Percentiles rank a stretch among this genome's conserved stretches.
phyloP scores from a whole-genome alignment of 768 basidiomycete species.

The Wakefieldia striispora region DNA sequence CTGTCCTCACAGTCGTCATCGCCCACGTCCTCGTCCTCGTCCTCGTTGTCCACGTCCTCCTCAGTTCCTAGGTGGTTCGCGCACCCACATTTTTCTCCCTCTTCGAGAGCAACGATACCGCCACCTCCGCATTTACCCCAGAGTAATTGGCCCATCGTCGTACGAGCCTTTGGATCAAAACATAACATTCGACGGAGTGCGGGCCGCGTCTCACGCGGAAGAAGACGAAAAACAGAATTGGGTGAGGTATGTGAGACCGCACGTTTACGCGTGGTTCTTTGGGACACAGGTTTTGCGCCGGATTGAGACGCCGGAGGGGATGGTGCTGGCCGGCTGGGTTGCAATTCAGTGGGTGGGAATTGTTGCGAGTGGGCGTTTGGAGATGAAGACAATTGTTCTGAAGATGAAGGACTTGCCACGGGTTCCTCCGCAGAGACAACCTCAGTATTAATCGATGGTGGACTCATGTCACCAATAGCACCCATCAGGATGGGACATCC shows the following conservation, averaged over 20 bases:
- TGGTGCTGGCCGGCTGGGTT: conserved; percentile 26
- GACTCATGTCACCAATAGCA: neutral
- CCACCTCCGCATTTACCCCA: conserved; percentile 75
- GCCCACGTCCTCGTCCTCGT: conserved; percentile 34
- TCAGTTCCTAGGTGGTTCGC: conserved; percentile 33
- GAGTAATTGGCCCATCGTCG: conserved; percentile 89
- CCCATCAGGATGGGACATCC: neutral
- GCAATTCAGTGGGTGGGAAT: conserved; percentile 16
- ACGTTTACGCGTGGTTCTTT: conserved; percentile 31
- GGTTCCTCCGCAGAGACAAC: neutral
- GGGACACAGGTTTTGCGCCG: conserved; percentile 40
- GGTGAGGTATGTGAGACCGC: conserved; percentile 27
- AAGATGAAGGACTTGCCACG: neutral
- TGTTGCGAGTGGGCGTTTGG: conserved; percentile 5
- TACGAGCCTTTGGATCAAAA: conserved; percentile 84
- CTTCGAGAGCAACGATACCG: conserved; percentile 52
- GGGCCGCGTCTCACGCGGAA: conserved; percentile 89
- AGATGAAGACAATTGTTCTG: conserved; percentile 6
- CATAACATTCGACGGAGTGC: conserved; percentile 93
- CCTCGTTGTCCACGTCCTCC: conserved; percentile 43
- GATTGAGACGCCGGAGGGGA: conserved; percentile 19
- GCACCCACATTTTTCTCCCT: conserved; percentile 63
- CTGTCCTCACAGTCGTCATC: conserved; percentile 18
- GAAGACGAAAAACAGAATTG: conserved; percentile 93
- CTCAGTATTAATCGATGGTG: conserved; percentile 3